Percentiles rank a stretch among this genome's conserved stretches.
Conservation (phyloP, 2,329 filamentous ascomycete species). For the Beauveria sp. region DNA sequence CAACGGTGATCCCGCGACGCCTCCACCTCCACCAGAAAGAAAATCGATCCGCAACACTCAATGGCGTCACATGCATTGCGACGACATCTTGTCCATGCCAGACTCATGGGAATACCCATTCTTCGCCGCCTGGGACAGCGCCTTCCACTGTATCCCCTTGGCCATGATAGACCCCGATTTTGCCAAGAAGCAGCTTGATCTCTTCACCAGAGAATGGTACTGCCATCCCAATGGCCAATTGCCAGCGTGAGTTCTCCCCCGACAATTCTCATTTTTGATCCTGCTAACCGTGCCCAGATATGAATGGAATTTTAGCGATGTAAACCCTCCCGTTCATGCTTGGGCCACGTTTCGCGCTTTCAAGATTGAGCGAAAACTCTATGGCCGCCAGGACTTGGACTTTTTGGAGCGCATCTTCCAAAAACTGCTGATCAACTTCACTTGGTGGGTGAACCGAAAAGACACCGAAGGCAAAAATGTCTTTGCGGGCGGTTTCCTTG, state of each 20-base stretch:
- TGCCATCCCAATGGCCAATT: slow-evolving; percentile 96
- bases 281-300: slow-evolving; percentile 35
- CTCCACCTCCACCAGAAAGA: slow-evolving; percentile 71
- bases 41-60: slow-evolving; percentile 78
- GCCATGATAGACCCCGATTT: slow-evolving; percentile 98
- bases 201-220: slow-evolving; percentile 97
- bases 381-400: slow-evolving; percentile 87
- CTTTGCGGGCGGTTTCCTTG: slow-evolving; percentile 92
- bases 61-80: slow-evolving; percentile 92
- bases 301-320: slow-evolving; percentile 97
- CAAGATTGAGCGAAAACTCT: slow-evolving; percentile 97
- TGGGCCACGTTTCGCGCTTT: slow-evolving; percentile 94
- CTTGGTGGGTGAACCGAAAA: slow-evolving; percentile 98
- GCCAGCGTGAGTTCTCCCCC: slow-evolving; percentile 58
- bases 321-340: slow-evolving; percentile 92
- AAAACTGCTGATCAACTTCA: slow-evolving; percentile 91
- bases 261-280: no score
- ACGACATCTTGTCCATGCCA: slow-evolving; percentile 94
- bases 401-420: slow-evolving; percentile 96
- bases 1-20: slow-evolving; percentile 82
- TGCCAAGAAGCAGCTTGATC: slow-evolving; percentile 93
- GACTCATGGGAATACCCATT: slow-evolving; percentile 99
- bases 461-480: slow-evolving; percentile 92
- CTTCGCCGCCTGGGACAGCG: slow-evolving; percentile 95
- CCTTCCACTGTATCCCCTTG: slow-evolving; percentile 91